These are phyloP conservation scores for Septoria linicola DNA, from an alignment of 2,329 filamentous ascomycete genomes.

Conservation along the genomic window DNA sequence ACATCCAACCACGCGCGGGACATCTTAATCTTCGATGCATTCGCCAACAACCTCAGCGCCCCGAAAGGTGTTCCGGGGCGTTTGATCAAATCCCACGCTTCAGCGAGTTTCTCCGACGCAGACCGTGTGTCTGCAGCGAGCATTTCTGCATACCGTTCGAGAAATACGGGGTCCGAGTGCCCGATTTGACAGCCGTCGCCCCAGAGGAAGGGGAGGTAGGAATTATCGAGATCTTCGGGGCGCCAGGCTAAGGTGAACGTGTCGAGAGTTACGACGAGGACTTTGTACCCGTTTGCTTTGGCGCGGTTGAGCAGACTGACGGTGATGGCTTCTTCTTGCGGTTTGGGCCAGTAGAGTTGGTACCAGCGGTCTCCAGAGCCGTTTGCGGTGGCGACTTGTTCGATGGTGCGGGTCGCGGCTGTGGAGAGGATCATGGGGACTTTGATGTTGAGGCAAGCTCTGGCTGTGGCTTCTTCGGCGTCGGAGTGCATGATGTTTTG, in stretches of 20 bases:
- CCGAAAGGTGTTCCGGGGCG: constrained; percentile 39
- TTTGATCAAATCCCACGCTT: constrained; percentile 41
- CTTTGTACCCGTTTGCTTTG: constrained; percentile 60
- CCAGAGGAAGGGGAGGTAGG: constrained; percentile 34
- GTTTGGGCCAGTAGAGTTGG: constrained; percentile 63
- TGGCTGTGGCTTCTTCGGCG: constrained; percentile 62
- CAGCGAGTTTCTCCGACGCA: constrained; percentile 36
- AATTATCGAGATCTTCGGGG: constrained; percentile 43
- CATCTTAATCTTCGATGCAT: constrained; percentile 39
- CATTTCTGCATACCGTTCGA: constrained; percentile 49
- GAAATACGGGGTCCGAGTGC: constrained; percentile 59
- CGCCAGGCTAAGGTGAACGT: constrained; percentile 69
- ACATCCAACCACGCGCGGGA: constrained; percentile 40
- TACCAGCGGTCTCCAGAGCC: constrained; percentile 47
- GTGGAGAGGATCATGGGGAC: constrained; percentile 69
- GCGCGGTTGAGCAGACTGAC: constrained; percentile 62
- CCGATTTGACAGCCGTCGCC: constrained; percentile 55
- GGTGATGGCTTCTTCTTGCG: constrained; percentile 63
- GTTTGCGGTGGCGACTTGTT: constrained; percentile 62
- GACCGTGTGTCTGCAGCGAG: constrained; percentile 37
- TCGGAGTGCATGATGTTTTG: constrained; percentile 66
- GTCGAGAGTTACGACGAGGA: constrained; percentile 70
- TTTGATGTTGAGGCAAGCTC: constrained; percentile 59
- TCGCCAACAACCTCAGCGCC: constrained; percentile 37
- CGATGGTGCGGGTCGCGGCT: constrained; percentile 62